phyloP scores from a whole-genome alignment of 768 basidiomycete genomes.

The Hortiboletus campestris region DNA sequence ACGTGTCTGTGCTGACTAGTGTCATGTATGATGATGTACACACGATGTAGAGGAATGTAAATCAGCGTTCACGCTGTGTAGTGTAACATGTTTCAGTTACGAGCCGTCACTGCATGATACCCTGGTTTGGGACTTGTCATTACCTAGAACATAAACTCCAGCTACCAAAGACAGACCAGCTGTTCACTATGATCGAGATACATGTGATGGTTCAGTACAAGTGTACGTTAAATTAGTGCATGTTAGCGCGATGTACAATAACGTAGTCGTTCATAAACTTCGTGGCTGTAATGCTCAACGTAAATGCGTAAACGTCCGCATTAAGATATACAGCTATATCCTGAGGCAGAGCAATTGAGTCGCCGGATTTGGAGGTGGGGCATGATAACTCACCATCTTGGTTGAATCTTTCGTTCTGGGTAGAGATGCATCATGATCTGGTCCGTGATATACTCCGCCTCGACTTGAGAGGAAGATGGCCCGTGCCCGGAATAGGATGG shows the following conservation, averaged over 20 bases:
- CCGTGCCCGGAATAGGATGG: constrained; percentile 14
- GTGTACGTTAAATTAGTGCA: constrained; percentile 22
- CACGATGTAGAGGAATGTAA: not conserved
- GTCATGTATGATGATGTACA: not conserved
- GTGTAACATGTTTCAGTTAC: not conserved
- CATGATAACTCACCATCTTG: constrained; percentile 27
- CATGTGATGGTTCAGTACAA: constrained; percentile 13
- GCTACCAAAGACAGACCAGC: constrained; percentile 18
- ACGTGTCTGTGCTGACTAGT: not conserved
- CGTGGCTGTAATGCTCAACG: constrained; percentile 9
- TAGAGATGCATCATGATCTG: constrained; percentile 37
- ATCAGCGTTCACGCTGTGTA: not conserved
- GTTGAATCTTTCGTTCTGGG: constrained; percentile 32
- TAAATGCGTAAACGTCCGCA: constrained; percentile 4
- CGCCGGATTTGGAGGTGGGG: not conserved
- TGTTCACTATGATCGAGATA: constrained; percentile 10
- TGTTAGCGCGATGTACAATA: constrained; percentile 12
- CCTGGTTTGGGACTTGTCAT: not conserved
- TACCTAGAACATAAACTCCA: not conserved
- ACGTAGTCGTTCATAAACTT: constrained; percentile 7
- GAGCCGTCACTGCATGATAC: not conserved
- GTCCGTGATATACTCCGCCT: constrained; percentile 32
- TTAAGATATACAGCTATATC: constrained; percentile 17
- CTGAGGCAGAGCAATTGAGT: constrained; percentile 6
- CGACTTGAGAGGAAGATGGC: constrained; percentile 28